Evolutionary conservation across 805 yeast species (phyloP), one percentile per base, ranked within the genome.

Genomic region (Candida cerambycidarum): DNA sequence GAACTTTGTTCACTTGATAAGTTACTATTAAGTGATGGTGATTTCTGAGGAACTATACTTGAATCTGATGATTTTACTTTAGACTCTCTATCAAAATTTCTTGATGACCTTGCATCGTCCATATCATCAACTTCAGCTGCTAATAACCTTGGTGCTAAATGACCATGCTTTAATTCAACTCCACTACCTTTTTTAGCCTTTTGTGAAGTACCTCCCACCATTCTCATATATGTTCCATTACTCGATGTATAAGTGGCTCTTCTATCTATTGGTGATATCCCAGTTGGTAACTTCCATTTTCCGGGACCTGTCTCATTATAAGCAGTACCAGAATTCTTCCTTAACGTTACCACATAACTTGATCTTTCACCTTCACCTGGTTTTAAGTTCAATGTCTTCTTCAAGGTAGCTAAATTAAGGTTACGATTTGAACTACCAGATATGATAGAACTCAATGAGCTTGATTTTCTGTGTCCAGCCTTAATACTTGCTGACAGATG

Each of bases 41-140:
- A 36, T 19, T 29, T 33, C 9, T 18, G 30, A 3, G 23, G 24
- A 1, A 33, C 7, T 7, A 37, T 16, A 14, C 42, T 43, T 7
- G 47, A 35, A 35, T 15, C 33, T 2, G 43, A 39, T 9, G 43
- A 39, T 32, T 32, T 23, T 6, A 15, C 19, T 15, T 38, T 27
- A 13, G 31, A 25, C 9, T 13, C 23, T 12, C 24, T 15, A 11
- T 21, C 16, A 10, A n/a, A 4, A 32, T 21, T 21, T 11, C 24
- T 33, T 3, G 17, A 12, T 8, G 35, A 46, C 33, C 45, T 36
- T 14, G 34, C 33, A 36, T 55, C 58, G 40, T 80, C 87, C 25
- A 71, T 78, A 42, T 83, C 88, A 48, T 83, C 90, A 28, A 85
- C 82, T 58, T 85, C 93, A 17, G 84, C 77, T 2, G 90, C 92